Conservation (phyloP, 2,329 filamentous ascomycete species). For the Exophiala lecanii-corni region DNA sequence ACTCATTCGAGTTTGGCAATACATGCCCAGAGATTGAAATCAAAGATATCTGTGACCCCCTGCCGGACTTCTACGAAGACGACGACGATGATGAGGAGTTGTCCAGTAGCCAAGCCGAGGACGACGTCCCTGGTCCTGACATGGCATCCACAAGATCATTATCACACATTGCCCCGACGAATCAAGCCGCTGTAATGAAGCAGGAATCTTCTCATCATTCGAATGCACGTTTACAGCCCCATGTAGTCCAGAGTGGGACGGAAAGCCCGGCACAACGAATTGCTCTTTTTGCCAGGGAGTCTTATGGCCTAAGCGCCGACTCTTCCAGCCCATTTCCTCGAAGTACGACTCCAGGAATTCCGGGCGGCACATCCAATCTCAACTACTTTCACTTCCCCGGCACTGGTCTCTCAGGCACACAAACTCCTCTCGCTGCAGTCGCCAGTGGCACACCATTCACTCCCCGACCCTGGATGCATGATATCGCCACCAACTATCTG, state of each 20-base stretch:
- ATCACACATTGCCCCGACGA: not conserved
- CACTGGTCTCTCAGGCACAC: slow-evolving; percentile 44
- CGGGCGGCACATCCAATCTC: slow-evolving; percentile 46
- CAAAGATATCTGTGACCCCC: slow-evolving; percentile 93
- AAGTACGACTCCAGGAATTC: slow-evolving; percentile 44
- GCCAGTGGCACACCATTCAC: slow-evolving; percentile 39
- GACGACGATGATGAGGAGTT: slow-evolving; percentile 54
- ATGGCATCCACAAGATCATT: not conserved
- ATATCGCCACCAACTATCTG: slow-evolving; percentile 1
- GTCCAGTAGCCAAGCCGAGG: not conserved
- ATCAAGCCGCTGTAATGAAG: not conserved
- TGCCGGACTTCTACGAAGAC: slow-evolving; percentile 93
- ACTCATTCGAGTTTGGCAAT: slow-evolving; percentile 86
- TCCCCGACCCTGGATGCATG: slow-evolving; percentile 28
- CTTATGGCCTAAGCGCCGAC: slow-evolving; percentile 30
- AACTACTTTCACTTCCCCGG: slow-evolving; percentile 46
- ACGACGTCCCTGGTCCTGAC: not conserved
- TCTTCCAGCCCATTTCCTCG: slow-evolving; percentile 40
- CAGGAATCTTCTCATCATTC: slow-evolving; percentile 15
- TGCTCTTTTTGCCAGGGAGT: slow-evolving; percentile 22
- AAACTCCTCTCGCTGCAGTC: slow-evolving; percentile 45
- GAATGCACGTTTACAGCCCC: slow-evolving; percentile 29
- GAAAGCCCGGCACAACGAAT: slow-evolving; percentile 32
- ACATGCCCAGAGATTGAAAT: slow-evolving; percentile 81
- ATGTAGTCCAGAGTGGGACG: slow-evolving; percentile 31